Percentiles rank a stretch among this genome's conserved stretches.
Evolutionary conservation across 805 yeast species (phyloP).

Genomic region (Candida krabiensis): DNA sequence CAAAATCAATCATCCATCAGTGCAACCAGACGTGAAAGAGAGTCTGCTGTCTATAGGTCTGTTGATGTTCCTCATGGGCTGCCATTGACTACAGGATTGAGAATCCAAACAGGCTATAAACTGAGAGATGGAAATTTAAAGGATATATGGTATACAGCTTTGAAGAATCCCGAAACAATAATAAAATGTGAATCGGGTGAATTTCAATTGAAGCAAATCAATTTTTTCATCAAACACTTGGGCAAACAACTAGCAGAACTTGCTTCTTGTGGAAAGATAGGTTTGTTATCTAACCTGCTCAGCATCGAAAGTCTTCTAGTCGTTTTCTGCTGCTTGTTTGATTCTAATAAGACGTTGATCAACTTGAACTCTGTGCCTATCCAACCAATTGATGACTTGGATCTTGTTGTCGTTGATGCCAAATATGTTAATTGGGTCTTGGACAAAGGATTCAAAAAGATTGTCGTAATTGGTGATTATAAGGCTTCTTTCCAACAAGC

Average conservation of each 20-base stretch:
- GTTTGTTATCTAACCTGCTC: constrained; percentile 20
- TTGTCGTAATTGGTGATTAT: constrained; percentile 27
- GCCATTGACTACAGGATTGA: constrained; percentile 68
- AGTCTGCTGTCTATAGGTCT: constrained; percentile 76
- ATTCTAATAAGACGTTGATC: constrained; percentile 38
- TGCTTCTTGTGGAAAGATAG: constrained; percentile 27
- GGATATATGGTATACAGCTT: constrained; percentile 68
- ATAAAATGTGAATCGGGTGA: constrained; percentile 29
- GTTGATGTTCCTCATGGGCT: constrained; percentile 71
- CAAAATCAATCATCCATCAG: constrained; percentile 65
- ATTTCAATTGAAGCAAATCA: constrained; percentile 30
- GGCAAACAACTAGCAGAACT: constrained; percentile 23
- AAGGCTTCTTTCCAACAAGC: constrained; percentile 15
- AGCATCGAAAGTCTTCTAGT: constrained; percentile 22
- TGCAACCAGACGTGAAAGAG: constrained; percentile 61
- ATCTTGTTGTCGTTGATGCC: constrained; percentile 28
- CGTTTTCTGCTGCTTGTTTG: constrained; percentile 30
- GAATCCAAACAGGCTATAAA: constrained; percentile 61
- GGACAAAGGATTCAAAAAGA: constrained; percentile 24
- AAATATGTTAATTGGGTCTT: constrained; percentile 9
- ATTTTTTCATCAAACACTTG: constrained; percentile 34
- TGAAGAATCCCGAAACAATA: constrained; percentile 12
- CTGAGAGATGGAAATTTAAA: constrained; percentile 72
- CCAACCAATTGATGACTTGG: constrained; percentile 37
- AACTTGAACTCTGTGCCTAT: constrained; percentile 46